Percentiles rank a stretch among this genome's conserved stretches.
Conservation (phyloP, 2,329 filamentous ascomycete genomes). For the Blumeria hordei region DNA sequence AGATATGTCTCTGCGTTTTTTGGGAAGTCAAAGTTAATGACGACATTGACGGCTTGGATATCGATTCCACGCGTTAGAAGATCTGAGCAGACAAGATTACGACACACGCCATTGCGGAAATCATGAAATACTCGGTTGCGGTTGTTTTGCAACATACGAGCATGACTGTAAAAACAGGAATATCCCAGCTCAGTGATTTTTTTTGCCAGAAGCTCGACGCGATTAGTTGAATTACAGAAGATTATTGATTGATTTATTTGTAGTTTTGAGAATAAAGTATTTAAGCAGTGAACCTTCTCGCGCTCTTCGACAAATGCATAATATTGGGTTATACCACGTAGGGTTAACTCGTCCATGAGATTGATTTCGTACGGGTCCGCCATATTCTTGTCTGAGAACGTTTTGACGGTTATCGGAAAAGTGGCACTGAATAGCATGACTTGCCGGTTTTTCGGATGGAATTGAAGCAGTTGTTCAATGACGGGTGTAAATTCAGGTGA, state of each 20-base stretch:
- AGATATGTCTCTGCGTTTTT: constrained; percentile 99
- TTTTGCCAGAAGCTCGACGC: constrained; percentile 90
- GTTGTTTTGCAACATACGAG: constrained; percentile 89
- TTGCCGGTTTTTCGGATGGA: constrained; percentile 91
- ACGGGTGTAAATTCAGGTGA: constrained; percentile 93
- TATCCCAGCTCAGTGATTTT: constrained; percentile 98
- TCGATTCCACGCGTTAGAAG: constrained; percentile 95
- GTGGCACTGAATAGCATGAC: constrained; percentile 99
- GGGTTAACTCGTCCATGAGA: constrained; percentile 94
- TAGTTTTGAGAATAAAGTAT: constrained; percentile 94
- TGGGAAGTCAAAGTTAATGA: constrained; percentile 99
- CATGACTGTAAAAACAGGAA: constrained; percentile 98
- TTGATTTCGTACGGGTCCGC: constrained; percentile 92
- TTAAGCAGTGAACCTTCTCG: constrained; percentile 95
- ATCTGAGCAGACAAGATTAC: constrained; percentile 95
- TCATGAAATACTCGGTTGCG: constrained; percentile 98
- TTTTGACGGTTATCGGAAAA: constrained; percentile 89
- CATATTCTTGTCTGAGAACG: constrained; percentile 98
- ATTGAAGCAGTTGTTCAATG: constrained; percentile 84
- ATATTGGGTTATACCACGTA: constrained; percentile 95
- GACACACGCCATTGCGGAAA: constrained; percentile 92
- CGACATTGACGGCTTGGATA: constrained; percentile 96
- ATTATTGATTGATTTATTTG: constrained; percentile 99
- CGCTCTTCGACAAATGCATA: constrained; percentile 99
- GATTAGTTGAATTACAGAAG: constrained; percentile 98